Percentiles rank a stretch among this genome's conserved stretches.
Conservation (phyloP, 2,329 filamentous ascomycete genomes). For the Fusarium oligoseptatum region DNA sequence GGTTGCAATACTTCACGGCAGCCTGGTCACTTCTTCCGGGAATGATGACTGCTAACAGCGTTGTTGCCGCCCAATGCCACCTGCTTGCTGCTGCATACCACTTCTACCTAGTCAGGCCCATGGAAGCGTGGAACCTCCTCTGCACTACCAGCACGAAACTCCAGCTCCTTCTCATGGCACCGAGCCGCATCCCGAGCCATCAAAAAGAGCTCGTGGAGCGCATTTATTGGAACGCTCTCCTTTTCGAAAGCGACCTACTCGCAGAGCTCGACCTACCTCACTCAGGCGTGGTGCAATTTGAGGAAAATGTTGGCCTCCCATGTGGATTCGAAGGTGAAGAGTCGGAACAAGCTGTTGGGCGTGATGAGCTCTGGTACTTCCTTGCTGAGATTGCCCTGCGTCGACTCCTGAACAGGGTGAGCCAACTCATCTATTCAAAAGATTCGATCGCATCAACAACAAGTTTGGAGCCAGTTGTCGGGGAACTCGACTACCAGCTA, state of each 20-base stretch:
- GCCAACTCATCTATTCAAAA: conserved; percentile 83
- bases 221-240: conserved; percentile 86
- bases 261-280: conserved; percentile 86
- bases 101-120: conserved; percentile 83
- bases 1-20: conserved; percentile 83
- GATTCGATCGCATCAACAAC: conserved; percentile 78
- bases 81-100: conserved; percentile 85
- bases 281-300: conserved; percentile 85
- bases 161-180: conserved; percentile 81
- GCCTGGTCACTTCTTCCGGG: conserved; percentile 83
- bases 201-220: conserved; percentile 81
- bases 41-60: conserved; percentile 84
- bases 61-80: conserved; percentile 84
- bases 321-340: conserved; percentile 83
- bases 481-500: conserved; percentile 85
- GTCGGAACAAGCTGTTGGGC: conserved; percentile 72
- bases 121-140: conserved; percentile 86
- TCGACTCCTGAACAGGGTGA: conserved; percentile 81
- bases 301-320: conserved; percentile 83
- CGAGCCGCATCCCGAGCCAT: conserved; percentile 76
- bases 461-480: conserved; percentile 81
- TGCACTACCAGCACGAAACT: conserved; percentile 86
- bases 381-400: conserved; percentile 85
- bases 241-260: conserved; percentile 84
- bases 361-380: conserved; percentile 89